phyloP scores from a whole-genome alignment of 1,139 yeast genomes.

The Arxiozyma bovina region DNA sequence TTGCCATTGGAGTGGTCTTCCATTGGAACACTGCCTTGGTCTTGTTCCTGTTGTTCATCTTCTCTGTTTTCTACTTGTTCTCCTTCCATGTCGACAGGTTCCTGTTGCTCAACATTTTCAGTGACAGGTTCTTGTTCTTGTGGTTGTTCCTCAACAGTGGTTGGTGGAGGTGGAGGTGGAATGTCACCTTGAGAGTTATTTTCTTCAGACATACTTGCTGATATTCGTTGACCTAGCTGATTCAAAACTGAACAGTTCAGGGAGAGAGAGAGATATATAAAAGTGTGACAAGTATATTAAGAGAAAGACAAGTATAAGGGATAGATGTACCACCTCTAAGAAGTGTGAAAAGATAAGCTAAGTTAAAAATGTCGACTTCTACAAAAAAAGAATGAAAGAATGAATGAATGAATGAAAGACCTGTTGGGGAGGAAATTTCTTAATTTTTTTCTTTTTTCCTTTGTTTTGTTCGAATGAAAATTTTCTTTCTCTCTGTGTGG shows the following conservation, averaged over 20 bases:
- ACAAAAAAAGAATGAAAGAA: no score
- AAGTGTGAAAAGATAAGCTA: no score
- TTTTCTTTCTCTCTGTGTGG: no score
- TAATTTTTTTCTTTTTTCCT: no score
- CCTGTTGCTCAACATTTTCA: background rate
- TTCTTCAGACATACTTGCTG: slow-evolving; percentile 2
- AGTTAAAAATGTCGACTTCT: no score
- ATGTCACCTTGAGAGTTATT: slow-evolving; percentile 1
- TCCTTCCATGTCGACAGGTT: background rate
- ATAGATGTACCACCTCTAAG: no score
- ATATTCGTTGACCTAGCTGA: background rate
- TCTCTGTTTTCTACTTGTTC: background rate
- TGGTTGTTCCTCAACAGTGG: slow-evolving; percentile 1
- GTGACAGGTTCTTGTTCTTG: slow-evolving; percentile 11
- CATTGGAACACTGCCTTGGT: slow-evolving; percentile 1
- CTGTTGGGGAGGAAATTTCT: no score
- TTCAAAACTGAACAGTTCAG: background rate
- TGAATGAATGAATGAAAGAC: no score
- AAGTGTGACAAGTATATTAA: no score
- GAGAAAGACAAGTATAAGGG: no score
- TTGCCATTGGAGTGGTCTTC: background rate
- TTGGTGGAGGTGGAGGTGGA: slow-evolving; percentile 5
- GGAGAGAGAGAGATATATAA: no score
- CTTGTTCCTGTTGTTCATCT: slow-evolving; percentile 5
- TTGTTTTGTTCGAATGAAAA: no score